phyloP scores from a whole-genome alignment of 345 rosid genomes.

The Cardamine resedifolia region DNA sequence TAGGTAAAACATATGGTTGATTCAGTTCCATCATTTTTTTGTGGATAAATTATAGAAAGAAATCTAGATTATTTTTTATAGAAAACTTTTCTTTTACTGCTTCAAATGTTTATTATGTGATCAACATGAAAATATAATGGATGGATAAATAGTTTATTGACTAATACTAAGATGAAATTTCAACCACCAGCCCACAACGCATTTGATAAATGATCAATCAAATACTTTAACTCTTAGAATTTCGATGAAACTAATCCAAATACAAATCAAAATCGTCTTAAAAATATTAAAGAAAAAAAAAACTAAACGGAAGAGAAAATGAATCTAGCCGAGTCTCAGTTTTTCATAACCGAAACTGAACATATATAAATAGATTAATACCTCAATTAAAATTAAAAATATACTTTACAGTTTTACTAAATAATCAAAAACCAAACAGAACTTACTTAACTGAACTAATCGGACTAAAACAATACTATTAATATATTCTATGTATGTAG shows the following conservation, averaged over 20 bases:
- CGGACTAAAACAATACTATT: too few species aligned
- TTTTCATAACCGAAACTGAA: neutral
- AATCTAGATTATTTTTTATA: neutral
- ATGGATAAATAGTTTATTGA: neutral
- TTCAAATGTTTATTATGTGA: neutral
- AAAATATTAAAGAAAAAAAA: neutral
- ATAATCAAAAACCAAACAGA: too few species aligned
- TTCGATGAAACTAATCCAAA: too few species aligned
- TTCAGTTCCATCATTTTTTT: neutral
- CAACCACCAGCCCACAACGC: neutral
- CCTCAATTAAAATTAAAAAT: neutral
- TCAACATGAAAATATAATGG: neutral
- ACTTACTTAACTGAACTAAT: too few species aligned
- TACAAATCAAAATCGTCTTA: neutral
- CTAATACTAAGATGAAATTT: neutral
- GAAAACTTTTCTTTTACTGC: neutral
- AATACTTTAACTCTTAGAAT: neutral
- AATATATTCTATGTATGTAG: too few species aligned
- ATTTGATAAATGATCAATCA: neutral
- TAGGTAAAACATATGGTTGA: slow-evolving; percentile 4
- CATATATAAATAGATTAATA: neutral
- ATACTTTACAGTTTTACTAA: too few species aligned
- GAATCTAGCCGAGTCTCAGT: neutral
- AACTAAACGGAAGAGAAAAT: neutral
- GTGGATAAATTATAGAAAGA: neutral